Evolutionary conservation across 331 rosid species (phyloP).

Genomic region (Malus hybrid): DNA sequence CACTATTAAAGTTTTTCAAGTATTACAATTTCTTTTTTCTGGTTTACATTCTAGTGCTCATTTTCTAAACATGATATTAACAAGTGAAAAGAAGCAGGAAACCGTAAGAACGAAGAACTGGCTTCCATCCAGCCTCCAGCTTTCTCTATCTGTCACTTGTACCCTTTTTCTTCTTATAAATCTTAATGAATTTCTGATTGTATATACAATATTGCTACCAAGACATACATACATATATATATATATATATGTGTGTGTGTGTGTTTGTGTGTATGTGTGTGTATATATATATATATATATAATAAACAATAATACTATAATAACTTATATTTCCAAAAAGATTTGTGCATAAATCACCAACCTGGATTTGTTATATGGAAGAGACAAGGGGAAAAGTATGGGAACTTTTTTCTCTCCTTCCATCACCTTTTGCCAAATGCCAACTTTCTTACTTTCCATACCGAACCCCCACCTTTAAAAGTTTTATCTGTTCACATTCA

Average conservation of each 20-base stretch:
- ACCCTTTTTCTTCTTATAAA: background rate
- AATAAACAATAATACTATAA: background rate
- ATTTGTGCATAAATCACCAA: constrained; percentile 16
- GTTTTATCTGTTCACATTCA: constrained; percentile 34
- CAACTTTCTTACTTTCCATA: constrained; percentile 47
- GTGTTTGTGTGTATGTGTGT: too few relatives aligned
- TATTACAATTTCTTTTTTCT: constrained; percentile 7
- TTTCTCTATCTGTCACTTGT: background rate
- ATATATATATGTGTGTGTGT: too few relatives aligned
- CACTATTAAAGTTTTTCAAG: constrained; percentile 11
- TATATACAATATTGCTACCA: background rate
- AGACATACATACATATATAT: background rate
- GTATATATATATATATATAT: too few relatives aligned
- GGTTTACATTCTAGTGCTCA: background rate
- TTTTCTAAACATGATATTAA: background rate
- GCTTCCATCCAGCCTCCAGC: constrained; percentile 4
- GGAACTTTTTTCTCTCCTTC: constrained; percentile 45
- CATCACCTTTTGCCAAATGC: constrained; percentile 10
- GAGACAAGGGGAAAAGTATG: constrained; percentile 48
- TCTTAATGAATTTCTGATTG: background rate
- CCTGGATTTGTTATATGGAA: constrained; percentile 38
- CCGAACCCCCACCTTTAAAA: constrained; percentile 36
- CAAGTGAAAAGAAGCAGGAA: background rate
- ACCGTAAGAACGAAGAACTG: background rate
- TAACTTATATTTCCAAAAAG: constrained; percentile 1